Conservation (phyloP, 768 basidiomycete genomes). For the Tricholomella constricta region DNA sequence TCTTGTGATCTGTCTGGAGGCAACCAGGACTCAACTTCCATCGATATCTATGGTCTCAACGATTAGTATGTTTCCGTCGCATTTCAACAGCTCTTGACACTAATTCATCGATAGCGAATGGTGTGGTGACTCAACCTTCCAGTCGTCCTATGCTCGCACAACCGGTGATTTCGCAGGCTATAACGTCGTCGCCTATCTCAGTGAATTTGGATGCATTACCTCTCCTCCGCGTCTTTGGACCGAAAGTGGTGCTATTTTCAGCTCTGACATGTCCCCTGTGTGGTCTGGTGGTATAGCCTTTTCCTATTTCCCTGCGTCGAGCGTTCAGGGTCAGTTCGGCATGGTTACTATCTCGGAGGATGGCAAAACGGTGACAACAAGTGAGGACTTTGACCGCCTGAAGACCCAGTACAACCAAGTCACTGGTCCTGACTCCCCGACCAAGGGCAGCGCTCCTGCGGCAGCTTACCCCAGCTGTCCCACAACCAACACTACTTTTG, state of each 20-base stretch:
- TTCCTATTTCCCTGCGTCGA: conserved; percentile 85
- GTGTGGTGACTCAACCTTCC: conserved; percentile 72
- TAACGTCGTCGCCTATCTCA: conserved; percentile 87
- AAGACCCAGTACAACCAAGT: conserved; percentile 59
- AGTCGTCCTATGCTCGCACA: conserved; percentile 55
- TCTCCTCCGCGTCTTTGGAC: conserved; percentile 72
- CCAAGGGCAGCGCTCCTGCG: conserved; percentile 39
- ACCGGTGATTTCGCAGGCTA: conserved; percentile 59
- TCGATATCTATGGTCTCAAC: conserved; percentile 89
- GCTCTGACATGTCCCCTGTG: conserved; percentile 68
- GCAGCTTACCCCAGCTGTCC: conserved; percentile 68
- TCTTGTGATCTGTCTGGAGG: conserved; percentile 64
- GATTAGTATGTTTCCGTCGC: conserved; percentile 63
- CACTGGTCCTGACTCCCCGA: conserved; percentile 64
- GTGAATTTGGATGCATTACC: conserved; percentile 80
- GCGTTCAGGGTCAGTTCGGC: conserved; percentile 75
- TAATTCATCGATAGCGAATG: conserved; percentile 56
- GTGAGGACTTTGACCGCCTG: conserved; percentile 69
- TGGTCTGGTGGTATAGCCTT: conserved; percentile 92
- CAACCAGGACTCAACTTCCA: conserved; percentile 59
- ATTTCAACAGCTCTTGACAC: conserved; percentile 8
- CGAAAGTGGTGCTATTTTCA: conserved; percentile 74
- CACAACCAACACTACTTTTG: conserved; percentile 53
- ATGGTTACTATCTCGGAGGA: conserved; percentile 78
- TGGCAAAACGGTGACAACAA: conserved; percentile 64